Evolutionary conservation across 805 yeast species (phyloP), one percentile per base, ranked within the genome.

Genomic region (Nakazawaea wickerhamii): DNA sequence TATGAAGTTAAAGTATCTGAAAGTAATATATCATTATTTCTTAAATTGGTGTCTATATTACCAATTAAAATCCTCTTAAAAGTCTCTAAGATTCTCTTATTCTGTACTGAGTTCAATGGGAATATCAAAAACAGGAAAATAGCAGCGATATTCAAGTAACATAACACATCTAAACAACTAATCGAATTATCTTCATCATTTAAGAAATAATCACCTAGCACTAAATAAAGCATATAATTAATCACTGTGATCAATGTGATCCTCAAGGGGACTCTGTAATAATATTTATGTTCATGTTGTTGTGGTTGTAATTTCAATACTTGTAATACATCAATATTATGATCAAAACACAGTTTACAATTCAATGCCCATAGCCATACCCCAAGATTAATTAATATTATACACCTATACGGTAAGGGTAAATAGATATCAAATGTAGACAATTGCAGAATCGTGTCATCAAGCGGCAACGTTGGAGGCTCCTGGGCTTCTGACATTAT

Each of bases 1-100:
- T 84, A 88, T 0, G 96, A 88, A 0, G 95, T 84, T 36, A 93
- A 65, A 4, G 89, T 79, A 64, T 91, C 99, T 6, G 95, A 78
- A 11, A 90, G 58, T 36, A 93, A 61, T 30, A 91, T 84, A 57
- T 91, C 97, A 43, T 85, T 84, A 14, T 84, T 75, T 52, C 95
- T 67, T 58, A 75, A 61, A 13, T 72, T 71, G 13, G 60, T 52
- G 53, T 83, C 82, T 25, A 87, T 77, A 2, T 70, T 67, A 2
- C 95, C 95, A 2, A 55, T 39, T 4, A 72, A 39, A 4, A 85
- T 65, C 40, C 95, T 64, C 40, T 62, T 63, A 30, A 79, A 49
- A 0, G 86, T 75, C 17, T 69, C 54, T 33, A 64, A 55, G 15
- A 81, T 59, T 30, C 87, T 57, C 2, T 75, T 69, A 58, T 65